These are phyloP conservation scores for Anthracocystis walkeri DNA, from an alignment of 1,284 basidiomycete species.

Conservation along the genomic window DNA sequence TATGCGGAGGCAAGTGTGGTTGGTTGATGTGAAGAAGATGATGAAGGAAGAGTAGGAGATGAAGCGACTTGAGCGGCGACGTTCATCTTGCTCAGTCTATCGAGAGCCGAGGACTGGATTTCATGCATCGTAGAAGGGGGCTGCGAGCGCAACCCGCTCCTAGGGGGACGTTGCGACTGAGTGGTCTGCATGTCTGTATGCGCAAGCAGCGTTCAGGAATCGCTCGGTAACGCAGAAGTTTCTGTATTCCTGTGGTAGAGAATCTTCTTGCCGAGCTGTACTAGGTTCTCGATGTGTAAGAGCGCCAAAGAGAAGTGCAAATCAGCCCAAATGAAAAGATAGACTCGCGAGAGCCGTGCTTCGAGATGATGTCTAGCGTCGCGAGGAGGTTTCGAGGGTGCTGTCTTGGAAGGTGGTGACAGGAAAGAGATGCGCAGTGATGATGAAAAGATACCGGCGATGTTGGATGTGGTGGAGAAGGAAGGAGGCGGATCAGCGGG, in stretches of 20 bases:
- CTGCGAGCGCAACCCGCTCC: constrained; percentile 3
- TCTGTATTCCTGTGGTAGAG: neutral
- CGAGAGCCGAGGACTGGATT: constrained; percentile 1
- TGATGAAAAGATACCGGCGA: neutral
- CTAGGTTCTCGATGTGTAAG: neutral
- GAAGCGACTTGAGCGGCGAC: neutral
- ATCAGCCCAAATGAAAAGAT: too few species aligned
- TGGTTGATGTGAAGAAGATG: constrained; percentile 4
- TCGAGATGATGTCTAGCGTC: too few species aligned
- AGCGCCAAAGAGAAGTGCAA: neutral
- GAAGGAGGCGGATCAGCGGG: neutral
- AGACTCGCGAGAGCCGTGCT: too few species aligned
- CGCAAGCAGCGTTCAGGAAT: neutral
- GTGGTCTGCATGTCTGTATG: neutral
- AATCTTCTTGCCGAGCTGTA: neutral
- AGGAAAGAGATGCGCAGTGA: neutral
- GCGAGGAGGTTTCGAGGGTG: too few species aligned
- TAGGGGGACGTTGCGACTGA: neutral
- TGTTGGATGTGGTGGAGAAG: constrained; percentile 2
- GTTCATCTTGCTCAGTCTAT: constrained; percentile 3
- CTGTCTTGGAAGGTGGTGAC: neutral
- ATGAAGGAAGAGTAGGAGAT: constrained; percentile 3
- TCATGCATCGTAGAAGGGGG: constrained; percentile 9
- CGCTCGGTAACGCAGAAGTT: neutral
- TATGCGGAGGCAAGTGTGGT: neutral